Conservation (phyloP, 176 grass and related monocot genomes). For the Zoysia japonica region DNA sequence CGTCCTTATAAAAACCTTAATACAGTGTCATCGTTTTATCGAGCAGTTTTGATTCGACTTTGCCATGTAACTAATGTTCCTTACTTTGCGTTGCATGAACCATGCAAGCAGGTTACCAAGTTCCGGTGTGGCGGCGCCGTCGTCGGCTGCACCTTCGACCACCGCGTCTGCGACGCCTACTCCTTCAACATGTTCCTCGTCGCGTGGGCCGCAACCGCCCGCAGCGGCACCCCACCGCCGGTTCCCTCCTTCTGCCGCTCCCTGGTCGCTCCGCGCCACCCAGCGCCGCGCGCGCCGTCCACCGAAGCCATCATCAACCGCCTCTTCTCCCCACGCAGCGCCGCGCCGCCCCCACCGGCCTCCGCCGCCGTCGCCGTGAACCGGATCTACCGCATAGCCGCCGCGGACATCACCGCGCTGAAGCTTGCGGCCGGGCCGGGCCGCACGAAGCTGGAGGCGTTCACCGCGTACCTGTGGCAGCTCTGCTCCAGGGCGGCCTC, state of each 20-base stretch:
- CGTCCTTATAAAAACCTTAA: too few relatives aligned
- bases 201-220: conserved; percentile 54
- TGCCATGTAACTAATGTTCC: too few relatives aligned
- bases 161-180: conserved; percentile 86
- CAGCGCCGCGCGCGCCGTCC: conserved; percentile 1
- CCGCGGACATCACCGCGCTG: conserved; percentile 39
- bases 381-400: conserved; percentile 63
- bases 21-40: neutral
- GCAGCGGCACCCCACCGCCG: neutral
- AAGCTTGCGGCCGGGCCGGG: conserved; percentile 28
- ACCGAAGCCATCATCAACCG: conserved; percentile 45
- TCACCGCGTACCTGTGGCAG: conserved; percentile 76
- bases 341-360: neutral
- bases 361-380: conserved; percentile 25
- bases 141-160: conserved; percentile 75
- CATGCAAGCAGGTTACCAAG: conserved; percentile 45
- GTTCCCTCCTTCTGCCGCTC: conserved; percentile 53
- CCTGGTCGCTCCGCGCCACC: conserved; percentile 48
- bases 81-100: neutral
- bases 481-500: conserved; percentile 39
- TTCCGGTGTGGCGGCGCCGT: conserved; percentile 62
- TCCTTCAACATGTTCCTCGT: conserved; percentile 83
- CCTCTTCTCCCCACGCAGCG: conserved; percentile 39
- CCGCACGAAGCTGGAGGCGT: conserved; percentile 61
- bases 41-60: too few relatives aligned